These are phyloP conservation scores for Magnaporthales sp. DNA, from an alignment of 2,329 filamentous ascomycete genomes.

Conservation along the genomic window DNA sequence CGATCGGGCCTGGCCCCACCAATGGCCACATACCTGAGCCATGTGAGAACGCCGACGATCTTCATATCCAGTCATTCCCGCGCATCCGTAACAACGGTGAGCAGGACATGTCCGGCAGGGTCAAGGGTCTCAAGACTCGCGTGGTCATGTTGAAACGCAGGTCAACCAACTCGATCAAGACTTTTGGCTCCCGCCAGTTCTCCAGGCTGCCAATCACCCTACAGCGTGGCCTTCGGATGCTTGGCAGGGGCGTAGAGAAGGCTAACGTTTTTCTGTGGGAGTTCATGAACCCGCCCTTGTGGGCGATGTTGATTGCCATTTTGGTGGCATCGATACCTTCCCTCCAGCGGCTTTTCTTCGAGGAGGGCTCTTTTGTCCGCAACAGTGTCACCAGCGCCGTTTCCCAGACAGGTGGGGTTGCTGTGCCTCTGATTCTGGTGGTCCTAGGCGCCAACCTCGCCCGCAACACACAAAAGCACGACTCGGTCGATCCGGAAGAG, in stretches of 20 bases:
- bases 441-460: slow-evolving; percentile 93
- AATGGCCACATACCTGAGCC: slow-evolving; percentile 22
- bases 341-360: slow-evolving; percentile 80
- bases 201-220: slow-evolving; percentile 31
- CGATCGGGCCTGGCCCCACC: slow-evolving; percentile 11
- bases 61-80: background rate
- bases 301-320: slow-evolving; percentile 92
- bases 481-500: slow-evolving; percentile 62
- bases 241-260: slow-evolving; percentile 28
- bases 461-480: slow-evolving; percentile 72
- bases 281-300: slow-evolving; percentile 97
- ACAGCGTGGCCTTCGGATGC: slow-evolving; percentile 23
- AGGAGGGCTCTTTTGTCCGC: slow-evolving; percentile 78
- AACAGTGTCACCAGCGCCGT: slow-evolving; percentile 90
- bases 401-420: slow-evolving; percentile 76
- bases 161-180: slow-evolving; percentile 7
- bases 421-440: slow-evolving; percentile 89
- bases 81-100: slow-evolving; percentile 9
- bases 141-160: slow-evolving; percentile 22
- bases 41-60: slow-evolving; percentile 22
- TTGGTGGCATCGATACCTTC: slow-evolving; percentile 79
- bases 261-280: slow-evolving; percentile 66
- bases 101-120: slow-evolving; percentile 44
- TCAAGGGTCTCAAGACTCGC: slow-evolving; percentile 31
- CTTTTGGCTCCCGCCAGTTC: slow-evolving; percentile 19